A percentile compares a stretch with the other conserved stretches of the same genome.
Conservation (phyloP, 2,329 filamentous ascomycete genomes). For the Triangularia setosa region DNA sequence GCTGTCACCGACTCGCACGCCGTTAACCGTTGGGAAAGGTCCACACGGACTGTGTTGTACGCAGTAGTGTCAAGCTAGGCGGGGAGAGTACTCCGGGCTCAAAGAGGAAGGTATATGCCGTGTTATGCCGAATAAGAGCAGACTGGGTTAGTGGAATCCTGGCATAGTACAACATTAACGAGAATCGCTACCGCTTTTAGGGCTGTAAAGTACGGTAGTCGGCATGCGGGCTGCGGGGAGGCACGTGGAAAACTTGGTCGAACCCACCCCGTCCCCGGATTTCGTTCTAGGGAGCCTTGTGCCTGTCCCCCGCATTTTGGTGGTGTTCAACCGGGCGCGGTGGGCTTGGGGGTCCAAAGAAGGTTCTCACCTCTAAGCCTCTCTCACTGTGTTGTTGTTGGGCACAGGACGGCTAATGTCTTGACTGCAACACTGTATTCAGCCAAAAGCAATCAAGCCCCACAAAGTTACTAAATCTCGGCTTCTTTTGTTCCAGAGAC, state of each 20-base stretch:
- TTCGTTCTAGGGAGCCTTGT: not conserved
- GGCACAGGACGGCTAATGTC: not conserved
- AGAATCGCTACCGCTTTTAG: not conserved
- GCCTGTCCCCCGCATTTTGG: not conserved
- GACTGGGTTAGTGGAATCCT: slow-evolving; percentile 4
- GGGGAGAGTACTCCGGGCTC: not conserved
- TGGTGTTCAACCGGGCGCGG: not conserved
- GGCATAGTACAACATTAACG: not conserved
- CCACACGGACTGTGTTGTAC: not conserved
- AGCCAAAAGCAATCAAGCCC: not conserved
- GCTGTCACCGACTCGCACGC: not conserved
- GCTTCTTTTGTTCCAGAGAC: not conserved
- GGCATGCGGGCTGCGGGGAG: not conserved
- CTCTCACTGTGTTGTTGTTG: not conserved
- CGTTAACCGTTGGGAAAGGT: not conserved
- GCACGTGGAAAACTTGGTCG: slow-evolving; percentile 4
- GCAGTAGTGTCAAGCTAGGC: not conserved
- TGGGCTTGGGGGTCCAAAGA: not conserved
- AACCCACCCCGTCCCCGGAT: slow-evolving; percentile 1
- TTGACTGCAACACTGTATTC: slow-evolving; percentile 1
- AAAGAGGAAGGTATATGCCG: not conserved
- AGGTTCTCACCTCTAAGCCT: not conserved
- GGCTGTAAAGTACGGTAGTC: not conserved
- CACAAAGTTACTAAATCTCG: not conserved
- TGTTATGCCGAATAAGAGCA: slow-evolving; percentile 1